phyloP scores from a whole-genome alignment of 768 basidiomycete species.

The Cystofilobasidium macerans region DNA sequence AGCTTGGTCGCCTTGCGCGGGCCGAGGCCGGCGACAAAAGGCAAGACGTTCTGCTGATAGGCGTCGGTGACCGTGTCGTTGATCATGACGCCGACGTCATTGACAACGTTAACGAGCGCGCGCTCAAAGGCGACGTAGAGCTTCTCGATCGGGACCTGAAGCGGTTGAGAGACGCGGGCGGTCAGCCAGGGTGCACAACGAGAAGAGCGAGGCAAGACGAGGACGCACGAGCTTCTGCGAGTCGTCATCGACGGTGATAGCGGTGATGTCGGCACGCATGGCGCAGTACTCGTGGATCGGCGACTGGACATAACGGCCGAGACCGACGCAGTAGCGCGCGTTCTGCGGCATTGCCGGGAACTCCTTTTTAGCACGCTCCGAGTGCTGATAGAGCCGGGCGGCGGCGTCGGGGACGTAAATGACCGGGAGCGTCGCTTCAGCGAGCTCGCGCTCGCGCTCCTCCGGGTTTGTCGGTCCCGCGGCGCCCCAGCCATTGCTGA shows the following conservation, averaged over 20 bases:
- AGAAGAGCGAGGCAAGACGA: not conserved
- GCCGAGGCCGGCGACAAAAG: conserved; percentile 83
- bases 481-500: not conserved
- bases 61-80: conserved; percentile 79
- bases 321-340: conserved; percentile 82
- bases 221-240: conserved; percentile 67
- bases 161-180: not conserved
- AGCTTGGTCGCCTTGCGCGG: conserved; percentile 83
- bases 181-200: not conserved
- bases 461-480: not conserved
- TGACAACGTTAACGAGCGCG: conserved; percentile 76
- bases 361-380: conserved; percentile 70
- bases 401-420: conserved; percentile 82
- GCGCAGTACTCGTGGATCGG: conserved; percentile 91
- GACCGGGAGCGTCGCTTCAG: conserved; percentile 47
- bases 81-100: conserved; percentile 89
- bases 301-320: conserved; percentile 85
- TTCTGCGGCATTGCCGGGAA: conserved; percentile 64
- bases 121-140: conserved; percentile 69
- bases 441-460: conserved; percentile 12
- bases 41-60: conserved; percentile 79
- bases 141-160: conserved; percentile 74
- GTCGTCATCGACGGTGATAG: conserved; percentile 72
- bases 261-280: conserved; percentile 68
- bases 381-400: conserved; percentile 86